Base-by-base conservation (phyloP, 768 basidiomycete genomes). In the Termitomyces sp. region DNA sequence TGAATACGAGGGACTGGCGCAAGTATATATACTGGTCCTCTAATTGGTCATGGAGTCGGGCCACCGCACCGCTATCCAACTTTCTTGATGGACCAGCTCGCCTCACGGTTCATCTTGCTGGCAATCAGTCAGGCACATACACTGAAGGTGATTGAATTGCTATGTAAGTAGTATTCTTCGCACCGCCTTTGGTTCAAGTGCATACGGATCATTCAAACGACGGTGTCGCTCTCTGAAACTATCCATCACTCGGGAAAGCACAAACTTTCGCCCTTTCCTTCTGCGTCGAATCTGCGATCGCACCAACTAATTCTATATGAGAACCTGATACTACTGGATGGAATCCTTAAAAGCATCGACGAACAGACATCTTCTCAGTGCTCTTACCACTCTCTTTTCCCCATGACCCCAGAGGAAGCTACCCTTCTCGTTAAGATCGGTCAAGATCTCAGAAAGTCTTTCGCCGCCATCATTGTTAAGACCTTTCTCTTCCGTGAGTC, bases 401-500 rank as follows among this genome's bases (percentile, higher is more conserved):
- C 4, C 5, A 62, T 62, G 61, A 54, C 57, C 9, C 61, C 61
- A 16, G 51, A 62, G 49, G 61, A 62, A 44, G 33, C 56, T 28
- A 16, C 22, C 1, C 45, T 45, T 11, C 52, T 62, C 11, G 44
- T 48, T 18, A 16, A 44, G 15, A 58, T 62, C n/a, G 61, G 57
- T 18, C 53, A 49, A 32, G 52, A 46, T n/a, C 52, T 62, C 5
- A 35, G 55, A 12, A 45, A 57, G 42, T 53, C 57, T n/a, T 62
- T 62, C 40, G 61, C 61, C 11, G 57, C 57, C 35, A 58, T 62
- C 46, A 45, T 58, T 9, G 32, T 62, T 7, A 46, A 58, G 52
- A 48, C 57, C 35, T 62, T 62, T 32, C 61, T 62, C 11, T 57
- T 54, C 39, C 40, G 61, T 62, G 32, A 62, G 61, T 62, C 15